Conservation (phyloP, 768 basidiomycete species). For the Lactarius sp. region DNA sequence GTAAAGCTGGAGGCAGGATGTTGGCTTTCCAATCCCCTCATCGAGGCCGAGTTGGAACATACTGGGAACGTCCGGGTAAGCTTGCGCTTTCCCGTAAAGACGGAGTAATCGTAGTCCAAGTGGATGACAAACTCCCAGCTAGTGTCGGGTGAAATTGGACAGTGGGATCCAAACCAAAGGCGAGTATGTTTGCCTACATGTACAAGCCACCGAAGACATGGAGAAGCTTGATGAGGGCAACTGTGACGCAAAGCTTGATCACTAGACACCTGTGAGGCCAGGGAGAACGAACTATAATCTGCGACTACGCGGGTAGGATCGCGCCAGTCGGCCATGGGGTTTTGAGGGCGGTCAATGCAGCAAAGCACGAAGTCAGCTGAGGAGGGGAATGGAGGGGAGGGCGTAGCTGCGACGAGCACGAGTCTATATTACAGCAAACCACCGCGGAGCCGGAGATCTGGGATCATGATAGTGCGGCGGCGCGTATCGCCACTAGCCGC, state of each 20-base stretch:
- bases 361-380: background rate
- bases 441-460: background rate
- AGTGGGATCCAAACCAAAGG: too few relatives aligned
- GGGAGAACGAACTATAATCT: background rate
- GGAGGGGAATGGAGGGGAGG: too few relatives aligned
- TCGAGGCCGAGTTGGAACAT: background rate
- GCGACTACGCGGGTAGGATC: background rate
- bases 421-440: background rate
- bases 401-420: too few relatives aligned
- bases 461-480: too few relatives aligned
- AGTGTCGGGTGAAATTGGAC: too few relatives aligned
- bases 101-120: conserved; percentile 7
- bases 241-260: background rate
- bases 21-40: background rate
- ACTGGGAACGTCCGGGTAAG: conserved; percentile 13
- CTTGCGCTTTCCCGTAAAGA: conserved; percentile 4
- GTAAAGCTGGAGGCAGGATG: background rate
- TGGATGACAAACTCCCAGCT: conserved; percentile 18
- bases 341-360: background rate
- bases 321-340: conserved; percentile 5
- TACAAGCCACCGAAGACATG: conserved; percentile 15
- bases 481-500: too few relatives aligned
- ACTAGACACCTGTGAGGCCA: background rate
- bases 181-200: conserved; percentile 5
- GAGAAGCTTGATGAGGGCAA: background rate